Evolutionary conservation across 805 yeast genomes (phyloP).

Genomic region (Monosporozyma solicola): DNA sequence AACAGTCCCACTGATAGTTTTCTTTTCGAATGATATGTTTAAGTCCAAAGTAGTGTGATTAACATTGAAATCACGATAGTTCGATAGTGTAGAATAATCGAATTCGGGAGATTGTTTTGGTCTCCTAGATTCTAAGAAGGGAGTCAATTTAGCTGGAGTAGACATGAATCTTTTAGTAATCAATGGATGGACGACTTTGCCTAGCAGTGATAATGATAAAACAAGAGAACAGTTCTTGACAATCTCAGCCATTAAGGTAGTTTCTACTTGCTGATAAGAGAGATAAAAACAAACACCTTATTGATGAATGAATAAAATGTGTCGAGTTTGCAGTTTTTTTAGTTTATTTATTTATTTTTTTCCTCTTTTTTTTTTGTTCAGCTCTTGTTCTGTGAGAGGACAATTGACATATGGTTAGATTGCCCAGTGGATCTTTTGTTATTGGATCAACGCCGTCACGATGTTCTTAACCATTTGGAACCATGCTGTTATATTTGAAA

Average conservation of each 20-base stretch:
- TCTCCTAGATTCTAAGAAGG: slow-evolving; percentile 21
- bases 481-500: neutral
- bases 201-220: neutral
- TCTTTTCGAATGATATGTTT: slow-evolving; percentile 45
- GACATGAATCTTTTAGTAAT: neutral
- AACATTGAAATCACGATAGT: slow-evolving; percentile 48
- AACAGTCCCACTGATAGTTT: slow-evolving; percentile 49
- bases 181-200: neutral
- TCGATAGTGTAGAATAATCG: slow-evolving; percentile 76
- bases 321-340: neutral
- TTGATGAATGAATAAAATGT: neutral
- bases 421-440: neutral
- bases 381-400: no score
- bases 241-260: neutral
- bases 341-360: no score
- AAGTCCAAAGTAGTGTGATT: slow-evolving; percentile 44
- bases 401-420: no score
- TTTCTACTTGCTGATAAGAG: neutral
- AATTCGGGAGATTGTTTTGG: slow-evolving; percentile 37
- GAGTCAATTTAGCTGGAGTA: slow-evolving; percentile 14
- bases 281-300: no score
- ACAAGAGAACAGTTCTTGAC: neutral
- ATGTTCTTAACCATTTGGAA: neutral
- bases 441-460: neutral
- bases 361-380: no score